Evolutionary conservation across 2,329 filamentous ascomycete species (phyloP), one percentile per base, ranked within the genome.

Genomic region (Aspergillus fructus): DNA sequence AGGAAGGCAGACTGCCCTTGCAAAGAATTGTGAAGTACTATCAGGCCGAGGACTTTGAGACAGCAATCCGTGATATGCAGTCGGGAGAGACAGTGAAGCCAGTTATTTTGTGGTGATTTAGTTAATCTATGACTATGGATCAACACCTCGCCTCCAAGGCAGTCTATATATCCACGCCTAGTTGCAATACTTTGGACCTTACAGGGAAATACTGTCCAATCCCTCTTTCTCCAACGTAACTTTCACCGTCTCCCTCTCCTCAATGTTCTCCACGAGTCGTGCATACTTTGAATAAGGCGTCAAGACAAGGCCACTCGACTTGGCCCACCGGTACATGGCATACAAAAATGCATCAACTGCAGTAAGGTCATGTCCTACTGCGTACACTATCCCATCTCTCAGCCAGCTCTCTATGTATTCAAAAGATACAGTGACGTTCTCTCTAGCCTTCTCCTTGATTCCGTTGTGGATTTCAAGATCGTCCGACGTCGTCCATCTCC

Each of bases 11-110:
- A 59, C 78, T 83, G 47, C 79, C 79, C 0, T 70, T 81, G 45
- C 73, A 81, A 24, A 76, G 75, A 63, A 56, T 82, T 19, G 72
- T 78, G 59, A 79, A 76, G 64, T 72, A 73, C 11, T 79, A 80
- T 67, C 62, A 72, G 49, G 77, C 74, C 3, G 62, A 62, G 43
- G 63, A 69, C 0, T 66, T 68, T 37, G 64, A 62, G 47, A 34
- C 47, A 33, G 70, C 68, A 0, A 60, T 68, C n/a, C 41, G 55
- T 5, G 68, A 71, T 54, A 67, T 72, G 61, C 56, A 64, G 46
- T 60, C 56, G 8, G 69, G 68, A 1, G 56, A 59, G 49, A 68
- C 68, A 1, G 64, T 72, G n/a, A 72, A 72, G 59, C 66, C 68
- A 0, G 61, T 71, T 5, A 62, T 71, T 50, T 27, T 71, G 7